Conservation (phyloP, 352 stramenopile genomes). For the Phytophthora pluvialis region DNA sequence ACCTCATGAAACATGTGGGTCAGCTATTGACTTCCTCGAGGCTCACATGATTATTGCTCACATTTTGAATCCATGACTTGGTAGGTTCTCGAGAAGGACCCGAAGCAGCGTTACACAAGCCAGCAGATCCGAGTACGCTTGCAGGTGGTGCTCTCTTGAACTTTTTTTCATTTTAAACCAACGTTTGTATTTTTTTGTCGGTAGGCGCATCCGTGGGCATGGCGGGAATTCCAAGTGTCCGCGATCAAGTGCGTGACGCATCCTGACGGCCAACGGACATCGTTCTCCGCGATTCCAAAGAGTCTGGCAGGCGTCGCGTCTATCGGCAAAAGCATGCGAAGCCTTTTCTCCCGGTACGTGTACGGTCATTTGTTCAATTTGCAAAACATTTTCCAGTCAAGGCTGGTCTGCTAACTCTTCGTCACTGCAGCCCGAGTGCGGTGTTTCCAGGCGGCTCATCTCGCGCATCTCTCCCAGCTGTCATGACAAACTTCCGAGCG, state of each 20-base stretch:
- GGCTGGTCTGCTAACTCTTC: not conserved
- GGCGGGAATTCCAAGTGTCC: slow-evolving; percentile 73
- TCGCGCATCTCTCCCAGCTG: slow-evolving; percentile 28
- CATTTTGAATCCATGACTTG: not conserved
- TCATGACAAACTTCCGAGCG: slow-evolving; percentile 30
- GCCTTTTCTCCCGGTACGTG: slow-evolving; percentile 56
- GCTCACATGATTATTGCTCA: slow-evolving; percentile 1
- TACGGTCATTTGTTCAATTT: not conserved
- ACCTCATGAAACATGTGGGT: slow-evolving; percentile 68
- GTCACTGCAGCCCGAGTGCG: slow-evolving; percentile 29
- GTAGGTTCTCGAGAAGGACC: slow-evolving; percentile 83
- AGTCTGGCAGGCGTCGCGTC: slow-evolving; percentile 51
- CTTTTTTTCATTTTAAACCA: not conserved
- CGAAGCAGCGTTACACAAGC: slow-evolving; percentile 59
- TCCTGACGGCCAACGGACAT: slow-evolving; percentile 46
- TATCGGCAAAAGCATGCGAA: slow-evolving; percentile 65
- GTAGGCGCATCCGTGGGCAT: slow-evolving; percentile 73
- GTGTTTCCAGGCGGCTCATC: slow-evolving; percentile 36
- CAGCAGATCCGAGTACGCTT: slow-evolving; percentile 71
- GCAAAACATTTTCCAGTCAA: slow-evolving; percentile 5
- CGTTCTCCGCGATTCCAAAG: slow-evolving; percentile 45
- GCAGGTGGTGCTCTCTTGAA: not conserved
- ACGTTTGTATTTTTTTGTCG: not conserved
- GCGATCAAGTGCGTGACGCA: slow-evolving; percentile 75
- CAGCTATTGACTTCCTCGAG: not conserved